A percentile compares a stretch with the other conserved stretches of the same genome.
These are phyloP conservation scores for Annona squamosa DNA, from an alignment of 164 flowering plant species.

Conservation along the genomic window DNA sequence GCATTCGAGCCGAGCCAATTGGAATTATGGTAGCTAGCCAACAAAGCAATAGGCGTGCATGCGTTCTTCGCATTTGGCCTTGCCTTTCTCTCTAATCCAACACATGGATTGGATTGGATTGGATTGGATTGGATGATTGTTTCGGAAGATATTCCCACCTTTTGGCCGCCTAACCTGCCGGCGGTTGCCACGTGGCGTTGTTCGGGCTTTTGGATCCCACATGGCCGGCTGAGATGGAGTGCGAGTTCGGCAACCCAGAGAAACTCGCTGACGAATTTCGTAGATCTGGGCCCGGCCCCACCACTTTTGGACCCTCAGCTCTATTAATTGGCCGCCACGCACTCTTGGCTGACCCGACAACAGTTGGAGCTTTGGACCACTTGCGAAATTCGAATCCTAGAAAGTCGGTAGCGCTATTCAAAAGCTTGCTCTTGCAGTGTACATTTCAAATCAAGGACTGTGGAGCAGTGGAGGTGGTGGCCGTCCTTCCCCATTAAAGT, in stretches of 20 bases:
- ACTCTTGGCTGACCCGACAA: too few species aligned
- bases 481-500: too few species aligned
- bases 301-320: too few species aligned
- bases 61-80: not conserved
- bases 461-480: too few species aligned
- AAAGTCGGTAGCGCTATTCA: too few species aligned
- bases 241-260: not conserved
- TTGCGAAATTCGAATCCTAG: too few species aligned
- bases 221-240: not conserved
- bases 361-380: too few species aligned
- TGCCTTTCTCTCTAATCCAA: not conserved
- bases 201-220: not conserved
- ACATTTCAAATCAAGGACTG: too few species aligned
- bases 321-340: too few species aligned
- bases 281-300: too few species aligned
- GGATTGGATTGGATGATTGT: not conserved
- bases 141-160: not conserved
- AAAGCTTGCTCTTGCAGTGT: too few species aligned
- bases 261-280: too few species aligned
- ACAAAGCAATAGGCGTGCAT: not conserved
- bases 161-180: not conserved
- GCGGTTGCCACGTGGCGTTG: not conserved
- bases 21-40: not conserved
- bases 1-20: not conserved
- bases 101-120: not conserved